A percentile compares a stretch with the other conserved stretches of the same genome.
Evolutionary conservation across 1,139 yeast species (phyloP).

Genomic region (Hyphopichia buzzinii): DNA sequence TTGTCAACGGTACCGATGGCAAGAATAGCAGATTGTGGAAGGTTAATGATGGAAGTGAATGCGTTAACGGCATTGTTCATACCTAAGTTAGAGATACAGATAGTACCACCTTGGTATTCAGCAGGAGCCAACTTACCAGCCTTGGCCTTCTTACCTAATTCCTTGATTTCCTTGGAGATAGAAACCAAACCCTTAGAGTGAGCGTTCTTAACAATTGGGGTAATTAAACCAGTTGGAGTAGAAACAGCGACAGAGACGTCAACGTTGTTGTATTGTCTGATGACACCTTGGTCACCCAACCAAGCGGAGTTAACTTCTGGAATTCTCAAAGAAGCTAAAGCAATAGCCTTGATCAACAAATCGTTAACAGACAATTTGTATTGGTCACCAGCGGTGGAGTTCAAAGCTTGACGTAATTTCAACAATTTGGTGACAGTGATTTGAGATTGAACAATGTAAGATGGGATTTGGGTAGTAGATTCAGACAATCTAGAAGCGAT

Average conservation of each 20-base stretch:
- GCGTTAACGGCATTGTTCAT: slow-evolving; percentile 92
- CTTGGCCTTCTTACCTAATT: slow-evolving; percentile 94
- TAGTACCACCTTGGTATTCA: slow-evolving; percentile 99
- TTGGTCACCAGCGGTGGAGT: slow-evolving; percentile 80
- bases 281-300: slow-evolving; percentile 84
- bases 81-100: slow-evolving; percentile 97
- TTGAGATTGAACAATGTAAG: slow-evolving; percentile 85
- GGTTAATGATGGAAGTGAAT: slow-evolving; percentile 96
- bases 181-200: slow-evolving; percentile 80
- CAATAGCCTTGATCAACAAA: slow-evolving; percentile 89
- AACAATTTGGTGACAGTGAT: slow-evolving; percentile 85
- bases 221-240: slow-evolving; percentile 94
- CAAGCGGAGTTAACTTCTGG: slow-evolving; percentile 95
- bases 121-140: slow-evolving; percentile 89
- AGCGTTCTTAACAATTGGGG: slow-evolving; percentile 91
- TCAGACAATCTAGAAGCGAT: slow-evolving; percentile 86
- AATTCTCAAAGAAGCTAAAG: slow-evolving; percentile 83
- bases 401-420: slow-evolving; percentile 88
- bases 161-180: slow-evolving; percentile 84
- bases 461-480: slow-evolving; percentile 85
- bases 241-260: slow-evolving; percentile 99
- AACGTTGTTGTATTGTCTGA: slow-evolving; percentile 87
- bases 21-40: slow-evolving; percentile 91
- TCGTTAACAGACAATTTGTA: slow-evolving; percentile 94
- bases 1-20: slow-evolving; percentile 94